phyloP scores from a whole-genome alignment of 768 basidiomycete species.

The Lyophyllum shimeji region DNA sequence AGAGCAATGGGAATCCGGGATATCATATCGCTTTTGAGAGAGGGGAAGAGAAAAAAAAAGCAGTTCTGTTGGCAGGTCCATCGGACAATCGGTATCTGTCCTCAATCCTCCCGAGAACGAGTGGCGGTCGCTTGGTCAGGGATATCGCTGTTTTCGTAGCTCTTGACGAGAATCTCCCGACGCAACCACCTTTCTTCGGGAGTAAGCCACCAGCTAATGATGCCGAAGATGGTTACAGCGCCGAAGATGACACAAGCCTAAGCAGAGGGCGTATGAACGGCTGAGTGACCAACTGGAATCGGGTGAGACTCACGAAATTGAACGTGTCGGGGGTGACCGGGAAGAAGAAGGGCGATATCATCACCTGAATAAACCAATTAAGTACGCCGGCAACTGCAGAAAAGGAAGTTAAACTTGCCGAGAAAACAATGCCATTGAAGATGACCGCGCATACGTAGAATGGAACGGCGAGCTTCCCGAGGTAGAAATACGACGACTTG shows the following conservation, averaged over 20 bases:
- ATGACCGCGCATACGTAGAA: slow-evolving; percentile 68
- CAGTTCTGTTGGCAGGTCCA: background rate
- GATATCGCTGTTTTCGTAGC: slow-evolving; percentile 33
- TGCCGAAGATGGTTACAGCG: slow-evolving; percentile 72
- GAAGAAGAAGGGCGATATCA: slow-evolving; percentile 86
- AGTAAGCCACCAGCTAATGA: slow-evolving; percentile 76
- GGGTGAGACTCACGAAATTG: slow-evolving; percentile 69
- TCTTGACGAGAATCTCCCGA: slow-evolving; percentile 56
- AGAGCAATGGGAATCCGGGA: too few relatives aligned
- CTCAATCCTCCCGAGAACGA: background rate
- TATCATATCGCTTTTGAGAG: background rate
- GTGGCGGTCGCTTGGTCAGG: background rate
- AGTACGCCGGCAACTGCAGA: background rate
- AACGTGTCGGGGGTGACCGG: slow-evolving; percentile 75
- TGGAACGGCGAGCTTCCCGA: slow-evolving; percentile 63
- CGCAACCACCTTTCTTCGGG: slow-evolving; percentile 82
- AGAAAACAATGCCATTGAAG: slow-evolving; percentile 76
- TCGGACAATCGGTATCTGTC: background rate
- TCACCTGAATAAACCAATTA: slow-evolving; percentile 46
- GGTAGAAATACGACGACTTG: slow-evolving; percentile 67
- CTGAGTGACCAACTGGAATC: background rate
- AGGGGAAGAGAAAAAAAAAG: background rate
- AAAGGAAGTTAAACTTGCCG: slow-evolving; percentile 45
- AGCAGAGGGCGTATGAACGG: slow-evolving; percentile 3
- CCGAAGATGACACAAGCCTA: slow-evolving; percentile 81